phyloP scores from a whole-genome alignment of 306 rosid species.

The Leucaena leucocephala region DNA sequence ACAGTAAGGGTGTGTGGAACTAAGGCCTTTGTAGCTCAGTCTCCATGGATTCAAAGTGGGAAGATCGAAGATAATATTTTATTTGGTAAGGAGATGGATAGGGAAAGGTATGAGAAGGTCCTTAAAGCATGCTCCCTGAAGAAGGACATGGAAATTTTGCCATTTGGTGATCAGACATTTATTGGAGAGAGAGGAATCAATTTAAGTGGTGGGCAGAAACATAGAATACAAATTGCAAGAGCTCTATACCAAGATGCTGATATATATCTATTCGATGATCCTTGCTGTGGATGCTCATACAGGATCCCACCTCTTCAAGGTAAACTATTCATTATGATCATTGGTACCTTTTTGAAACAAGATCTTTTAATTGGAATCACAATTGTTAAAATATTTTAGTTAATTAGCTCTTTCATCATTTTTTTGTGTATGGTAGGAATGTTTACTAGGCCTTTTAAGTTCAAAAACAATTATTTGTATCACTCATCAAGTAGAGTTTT shows the following conservation, averaged over 20 bases:
- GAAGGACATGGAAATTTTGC: not conserved
- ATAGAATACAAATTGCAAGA: not conserved
- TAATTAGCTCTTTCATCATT: not conserved
- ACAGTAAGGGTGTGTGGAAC: not conserved
- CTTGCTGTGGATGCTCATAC: not conserved
- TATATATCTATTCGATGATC: not conserved
- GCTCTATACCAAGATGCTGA: not conserved
- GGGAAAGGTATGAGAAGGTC: not conserved
- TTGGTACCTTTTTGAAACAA: not conserved
- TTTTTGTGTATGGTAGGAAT: constrained; percentile 53
- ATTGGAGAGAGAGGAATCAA: constrained; percentile 5
- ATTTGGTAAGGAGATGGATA: not conserved
- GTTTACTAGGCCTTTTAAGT: constrained; percentile 59
- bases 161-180: not conserved
- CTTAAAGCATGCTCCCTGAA: not conserved
- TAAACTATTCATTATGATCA: constrained; percentile 34
- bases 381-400: not conserved
- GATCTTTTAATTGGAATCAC: not conserved
- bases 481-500: too few species aligned
- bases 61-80: not conserved
- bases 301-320: not conserved
- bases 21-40: not conserved
- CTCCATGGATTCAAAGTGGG: not conserved
- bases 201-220: not conserved
- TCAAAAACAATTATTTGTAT: too few species aligned